Evolutionary conservation across 23 red algal species (phyloP).

Genomic region (Agarophyton chilense): DNA sequence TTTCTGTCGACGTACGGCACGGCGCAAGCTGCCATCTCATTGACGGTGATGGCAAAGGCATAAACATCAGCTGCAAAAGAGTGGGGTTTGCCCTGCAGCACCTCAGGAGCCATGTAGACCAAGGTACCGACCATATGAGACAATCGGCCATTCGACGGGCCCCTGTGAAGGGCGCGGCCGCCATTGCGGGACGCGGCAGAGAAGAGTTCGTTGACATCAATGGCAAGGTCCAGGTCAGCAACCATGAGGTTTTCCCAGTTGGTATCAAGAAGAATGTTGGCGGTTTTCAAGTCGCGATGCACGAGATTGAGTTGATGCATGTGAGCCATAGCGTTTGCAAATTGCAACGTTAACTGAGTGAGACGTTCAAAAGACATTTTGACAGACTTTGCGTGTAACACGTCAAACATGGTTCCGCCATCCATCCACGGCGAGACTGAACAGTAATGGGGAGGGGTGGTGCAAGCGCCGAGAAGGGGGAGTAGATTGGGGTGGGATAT

Average conservation of each 20-base stretch:
- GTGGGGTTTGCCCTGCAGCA: slow-evolving; percentile 75
- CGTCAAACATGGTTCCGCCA: slow-evolving; percentile 88
- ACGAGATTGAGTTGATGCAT: slow-evolving; percentile 86
- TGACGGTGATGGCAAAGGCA: slow-evolving; percentile 87
- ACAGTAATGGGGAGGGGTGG: slow-evolving; percentile 79
- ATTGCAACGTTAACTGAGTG: slow-evolving; percentile 64
- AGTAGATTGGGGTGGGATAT: slow-evolving; percentile 79
- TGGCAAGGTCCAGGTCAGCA: slow-evolving; percentile 87
- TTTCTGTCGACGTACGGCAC: slow-evolving; percentile 95
- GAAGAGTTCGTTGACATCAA: slow-evolving; percentile 58
- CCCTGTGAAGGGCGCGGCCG: slow-evolving; percentile 65
- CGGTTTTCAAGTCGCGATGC: slow-evolving; percentile 96
- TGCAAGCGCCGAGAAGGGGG: slow-evolving; percentile 82
- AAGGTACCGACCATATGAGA: slow-evolving; percentile 97
- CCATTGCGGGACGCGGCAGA: slow-evolving; percentile 43
- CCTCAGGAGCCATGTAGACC: slow-evolving; percentile 97
- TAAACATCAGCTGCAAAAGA: slow-evolving; percentile 89
- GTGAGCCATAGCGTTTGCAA: slow-evolving; percentile 78
- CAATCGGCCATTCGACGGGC: slow-evolving; percentile 88
- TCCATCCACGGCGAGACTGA: slow-evolving; percentile 84
- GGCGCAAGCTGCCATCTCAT: slow-evolving; percentile 83
- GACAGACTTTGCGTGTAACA: slow-evolving; percentile 67
- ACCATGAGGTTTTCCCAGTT: slow-evolving; percentile 63
- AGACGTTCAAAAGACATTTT: slow-evolving; percentile 55
- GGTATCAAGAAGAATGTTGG: slow-evolving; percentile 87